A percentile compares a stretch with the other conserved stretches of the same genome.
Conservation (phyloP, 192 early-diverging fungal species). For the Dispira simplex region DNA sequence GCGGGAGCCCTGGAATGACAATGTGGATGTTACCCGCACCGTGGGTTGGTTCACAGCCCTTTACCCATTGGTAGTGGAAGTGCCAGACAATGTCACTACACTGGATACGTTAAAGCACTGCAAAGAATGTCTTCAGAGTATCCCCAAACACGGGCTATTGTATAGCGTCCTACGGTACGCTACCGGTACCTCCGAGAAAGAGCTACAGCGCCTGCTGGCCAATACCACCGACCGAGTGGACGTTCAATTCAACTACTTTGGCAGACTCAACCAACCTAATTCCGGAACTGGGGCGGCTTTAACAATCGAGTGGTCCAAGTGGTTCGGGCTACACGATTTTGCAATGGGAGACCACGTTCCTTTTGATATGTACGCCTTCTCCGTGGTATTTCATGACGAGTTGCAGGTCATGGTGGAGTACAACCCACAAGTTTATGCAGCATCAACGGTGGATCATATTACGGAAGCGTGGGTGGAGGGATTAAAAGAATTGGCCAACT, state of each 20-base stretch:
- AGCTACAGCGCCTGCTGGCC: not conserved
- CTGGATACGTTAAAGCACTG: not conserved
- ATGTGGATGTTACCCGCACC: slow-evolving; percentile 7
- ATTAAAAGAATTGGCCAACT: not conserved
- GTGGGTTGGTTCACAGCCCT: slow-evolving; percentile 22
- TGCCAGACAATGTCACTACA: not conserved
- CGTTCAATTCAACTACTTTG: slow-evolving; percentile 12
- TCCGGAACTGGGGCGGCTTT: too few relatives aligned
- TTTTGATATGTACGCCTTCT: not conserved
- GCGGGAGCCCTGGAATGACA: slow-evolving; percentile 7
- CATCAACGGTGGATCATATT: not conserved
- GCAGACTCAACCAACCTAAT: not conserved
- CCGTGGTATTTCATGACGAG: not conserved
- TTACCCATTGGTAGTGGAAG: slow-evolving; percentile 9
- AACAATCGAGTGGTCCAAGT: not conserved
- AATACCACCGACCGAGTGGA: not conserved
- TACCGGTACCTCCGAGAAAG: not conserved
- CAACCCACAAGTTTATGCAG: not conserved
- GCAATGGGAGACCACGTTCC: not conserved
- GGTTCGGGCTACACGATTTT: slow-evolving; percentile 6
- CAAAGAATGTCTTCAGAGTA: slow-evolving; percentile 11
- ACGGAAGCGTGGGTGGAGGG: not conserved
- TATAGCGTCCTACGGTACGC: not conserved
- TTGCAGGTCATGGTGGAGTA: slow-evolving; percentile 5
- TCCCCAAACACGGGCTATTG: not conserved